Evolutionary conservation across 225 moss, liverwort and hornwort species (phyloP), one percentile per base, ranked within the genome.

Genomic region (Marchantia paleacea): DNA sequence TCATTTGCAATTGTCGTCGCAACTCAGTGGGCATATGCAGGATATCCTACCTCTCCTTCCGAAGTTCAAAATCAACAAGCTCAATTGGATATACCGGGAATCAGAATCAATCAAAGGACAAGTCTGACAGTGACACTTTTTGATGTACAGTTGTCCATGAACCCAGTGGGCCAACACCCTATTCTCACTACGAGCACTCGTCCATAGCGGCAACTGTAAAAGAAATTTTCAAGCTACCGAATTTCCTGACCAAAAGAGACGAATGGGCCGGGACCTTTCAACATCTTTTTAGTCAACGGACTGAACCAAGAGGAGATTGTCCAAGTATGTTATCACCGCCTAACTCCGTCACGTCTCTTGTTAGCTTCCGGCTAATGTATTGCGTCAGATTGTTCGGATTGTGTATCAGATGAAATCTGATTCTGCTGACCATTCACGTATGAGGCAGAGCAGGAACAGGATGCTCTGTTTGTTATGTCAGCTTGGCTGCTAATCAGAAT

Each of bases 261-360:
- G 91, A 74, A 19, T 97, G 96, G 96, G 96, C 96, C 2, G 94
- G 93, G 65, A 94, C 93, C 0, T 97, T 97, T 48, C 92, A 94
- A 0, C 78, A 85, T 3, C 70, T 87, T 52, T 85, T 97, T 73
- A 22, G 60, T 58, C 62, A 57, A 24, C 88, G 89, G 48, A 85
- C 73, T 57, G 87, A 90, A 1, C 91, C 93, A 15, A 90, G 94
- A 81, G 92, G 87, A 10, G 92, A 97, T 80, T 97, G 96, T 29
- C 96, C 94, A 90, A 85, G 96, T 97, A 25, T n/a, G 82, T 76
- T n/a, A 16, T n/a, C 53, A 10, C 2, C 20, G 8, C 74, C 54
- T 8, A n/a, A n/a, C 52, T 72, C 22, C 31, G 28, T 20, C 52
- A 10, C 52, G 49, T 51, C 39, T 39, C 39, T 39, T 5, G 39